Evolutionary conservation across 2,329 filamentous ascomycete species (phyloP).

Genomic region (Remersonia thermophila): DNA sequence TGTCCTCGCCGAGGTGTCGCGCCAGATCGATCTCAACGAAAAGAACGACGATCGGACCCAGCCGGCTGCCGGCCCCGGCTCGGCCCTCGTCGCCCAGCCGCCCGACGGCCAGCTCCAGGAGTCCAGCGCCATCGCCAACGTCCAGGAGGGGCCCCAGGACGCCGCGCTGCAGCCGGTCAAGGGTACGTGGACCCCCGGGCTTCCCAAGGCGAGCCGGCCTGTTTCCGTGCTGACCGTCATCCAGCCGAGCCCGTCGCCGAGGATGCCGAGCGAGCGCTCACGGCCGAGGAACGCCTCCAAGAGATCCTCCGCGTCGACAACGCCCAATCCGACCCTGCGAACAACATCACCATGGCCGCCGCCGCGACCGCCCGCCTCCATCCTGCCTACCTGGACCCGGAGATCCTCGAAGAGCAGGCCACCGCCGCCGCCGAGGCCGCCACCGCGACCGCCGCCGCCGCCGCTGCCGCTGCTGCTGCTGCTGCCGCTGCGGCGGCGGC

Average conservation of each 20-base stretch:
- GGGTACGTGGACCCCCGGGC: conserved; percentile 20
- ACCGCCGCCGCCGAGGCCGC: conserved; percentile 15
- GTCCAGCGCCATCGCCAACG: conserved; percentile 46
- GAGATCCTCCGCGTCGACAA: conserved; percentile 28
- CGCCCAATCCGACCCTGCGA: conserved; percentile 28
- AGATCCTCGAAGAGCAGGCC: conserved; percentile 20
- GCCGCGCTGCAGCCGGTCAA: conserved; percentile 24
- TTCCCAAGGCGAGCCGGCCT: background rate
- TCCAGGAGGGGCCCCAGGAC: conserved; percentile 37
- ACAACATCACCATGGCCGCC: conserved; percentile 43
- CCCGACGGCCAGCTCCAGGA: conserved; percentile 33
- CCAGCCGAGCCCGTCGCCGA: conserved; percentile 8
- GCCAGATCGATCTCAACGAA: conserved; percentile 58
- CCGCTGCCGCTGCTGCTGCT: conserved; percentile 10
- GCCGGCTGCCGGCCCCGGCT: conserved; percentile 15
- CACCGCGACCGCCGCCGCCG: conserved; percentile 12
- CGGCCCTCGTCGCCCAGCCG: too few species aligned
- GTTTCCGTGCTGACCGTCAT: background rate
- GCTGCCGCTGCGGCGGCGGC: background rate
- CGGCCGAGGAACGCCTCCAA: conserved; percentile 38
- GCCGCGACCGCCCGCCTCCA: conserved; percentile 45
- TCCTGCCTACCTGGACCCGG: conserved; percentile 41
- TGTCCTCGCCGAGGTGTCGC: conserved; percentile 77
- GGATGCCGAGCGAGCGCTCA: conserved; percentile 23
- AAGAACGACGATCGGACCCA: conserved; percentile 42